Evolutionary conservation across 2,329 filamentous ascomycete genomes (phyloP), one percentile per base, ranked within the genome.

Genomic region (Fusarium armeniacum): DNA sequence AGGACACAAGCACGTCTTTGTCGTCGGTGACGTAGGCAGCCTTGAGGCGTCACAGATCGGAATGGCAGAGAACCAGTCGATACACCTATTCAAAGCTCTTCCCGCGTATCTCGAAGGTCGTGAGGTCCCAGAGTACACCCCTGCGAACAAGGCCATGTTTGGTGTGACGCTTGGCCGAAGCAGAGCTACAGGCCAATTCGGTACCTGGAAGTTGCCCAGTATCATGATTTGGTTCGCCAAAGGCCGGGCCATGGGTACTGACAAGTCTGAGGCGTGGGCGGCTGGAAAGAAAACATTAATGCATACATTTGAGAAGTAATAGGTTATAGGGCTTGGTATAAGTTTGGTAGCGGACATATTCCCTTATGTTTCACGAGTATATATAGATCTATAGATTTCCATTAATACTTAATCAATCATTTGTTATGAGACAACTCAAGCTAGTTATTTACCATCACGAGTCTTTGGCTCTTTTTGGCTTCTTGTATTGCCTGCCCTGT

Each of bases 21-120:
- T 83, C 20, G 57, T 82, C 6, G 83, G 83, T 32, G 83, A 85
- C 58, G 80, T 76, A 0, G 82, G 82, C 11, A 78, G 78, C 68
- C 76, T 84, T 20, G 80, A 84, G 70, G 60, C 50, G 3, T 70
- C 74, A 32, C 81, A 80, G 62, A 76, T 75, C 1, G 53, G 67
- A 7, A 43, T 72, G 26, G 77, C 78, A 13, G 78, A 80, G 33
- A 46, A 71, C 4, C 82, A 83, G 73, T 53, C 73, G 5, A 55
- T 63, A 22, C 77, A 82, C 56, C 64, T 81, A 26, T 69, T 79
- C 70, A 80, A 79, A 71, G 68, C 69, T 3, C 73, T 82, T 18
- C 76, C 77, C 20, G 66, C 69, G 28, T 76, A 82, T 41, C 71
- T 83, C 35, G 67, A 77, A 2, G 73, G 74, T 10, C 68, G 67